Evolutionary conservation across 2,329 filamentous ascomycete genomes (phyloP), one percentile per base, ranked within the genome.

Genomic region (Colletotrichum shisoi): DNA sequence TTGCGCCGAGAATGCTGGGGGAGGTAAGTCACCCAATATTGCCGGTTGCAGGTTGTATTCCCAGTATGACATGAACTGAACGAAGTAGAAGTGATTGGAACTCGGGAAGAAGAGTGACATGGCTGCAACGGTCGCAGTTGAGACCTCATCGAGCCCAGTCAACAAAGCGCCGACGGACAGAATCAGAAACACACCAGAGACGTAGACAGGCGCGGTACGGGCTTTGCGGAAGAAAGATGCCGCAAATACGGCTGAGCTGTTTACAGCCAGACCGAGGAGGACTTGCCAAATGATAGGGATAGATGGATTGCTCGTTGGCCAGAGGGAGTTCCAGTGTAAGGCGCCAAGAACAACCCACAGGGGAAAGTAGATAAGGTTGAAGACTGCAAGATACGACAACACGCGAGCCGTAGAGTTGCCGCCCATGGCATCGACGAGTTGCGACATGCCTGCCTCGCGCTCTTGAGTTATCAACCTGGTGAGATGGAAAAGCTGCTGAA

Each of bases 211-310:
- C 1, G 75, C 75, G 12, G 76, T 71, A 8, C 72, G 72, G 3
- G 76, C 71, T 59, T 72, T 74, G 37, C 70, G 72, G 71, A 80
- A 80, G 68, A 79, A 80, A n/a, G 78, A 69, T 0, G 78, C 75
- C 1, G 73, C 77, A 3, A 89, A 90, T 12, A 91, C 83, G n/a
- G 83, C 87, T 48, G 87, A 86, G 19, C 91, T 81, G 4, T 89
- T 90, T n/a, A 89, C 85, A 76, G 76, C 71, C 75, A 80, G 63
- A 73, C 85, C 66, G 74, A 83, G 70, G 76, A 83, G 69, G 71
- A 82, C 76, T 79, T 88, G 77, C 78, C 77, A 80, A 42, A 76
- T 74, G 62, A 81, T 76, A n/a, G 76, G 68, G 17, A 77, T 70
- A 19, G 71, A 74, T 2, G 74, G 70, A 60, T 70, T 76, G 9